Evolutionary conservation across 1,139 yeast species (phyloP).

Genomic region (Lodderomyces beijingensis): DNA sequence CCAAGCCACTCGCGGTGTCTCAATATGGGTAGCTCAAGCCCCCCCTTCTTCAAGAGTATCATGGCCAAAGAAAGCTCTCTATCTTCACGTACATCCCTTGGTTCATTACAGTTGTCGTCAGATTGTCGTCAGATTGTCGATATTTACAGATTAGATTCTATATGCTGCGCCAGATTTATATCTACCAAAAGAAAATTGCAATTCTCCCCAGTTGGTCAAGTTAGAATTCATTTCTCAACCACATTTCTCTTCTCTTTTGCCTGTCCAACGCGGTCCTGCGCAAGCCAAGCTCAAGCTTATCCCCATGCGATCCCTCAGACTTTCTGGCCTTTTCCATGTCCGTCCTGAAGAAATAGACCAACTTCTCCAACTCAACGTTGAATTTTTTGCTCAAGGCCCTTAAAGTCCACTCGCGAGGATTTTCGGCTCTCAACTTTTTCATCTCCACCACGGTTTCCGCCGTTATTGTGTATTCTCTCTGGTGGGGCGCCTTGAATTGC

Average conservation of each 20-base stretch:
- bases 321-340: conserved; percentile 5
- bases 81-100: too few relatives aligned
- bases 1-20: too few relatives aligned
- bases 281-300: conserved; percentile 3
- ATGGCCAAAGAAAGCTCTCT: too few relatives aligned
- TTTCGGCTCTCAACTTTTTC: conserved; percentile 51
- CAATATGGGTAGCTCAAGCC: too few relatives aligned
- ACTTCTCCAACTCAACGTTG: conserved; percentile 19
- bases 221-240: conserved; percentile 50
- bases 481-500: conserved; percentile 27
- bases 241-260: conserved; percentile 51
- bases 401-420: conserved; percentile 67
- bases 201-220: too few relatives aligned
- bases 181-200: too few relatives aligned
- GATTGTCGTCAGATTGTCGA: too few relatives aligned
- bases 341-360: conserved; percentile 14
- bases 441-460: conserved; percentile 62
- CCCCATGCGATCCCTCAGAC: conserved; percentile 10
- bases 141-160: too few relatives aligned
- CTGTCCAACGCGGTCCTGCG: conserved; percentile 30
- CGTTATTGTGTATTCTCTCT: conserved; percentile 55
- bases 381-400: conserved; percentile 63
- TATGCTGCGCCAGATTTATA: too few relatives aligned
- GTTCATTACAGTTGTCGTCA: too few relatives aligned
- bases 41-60: too few relatives aligned